Percentiles rank a stretch among this genome's conserved stretches.
phyloP scores from a whole-genome alignment of 345 rosid genomes.

The Hirschfeldia incana region DNA sequence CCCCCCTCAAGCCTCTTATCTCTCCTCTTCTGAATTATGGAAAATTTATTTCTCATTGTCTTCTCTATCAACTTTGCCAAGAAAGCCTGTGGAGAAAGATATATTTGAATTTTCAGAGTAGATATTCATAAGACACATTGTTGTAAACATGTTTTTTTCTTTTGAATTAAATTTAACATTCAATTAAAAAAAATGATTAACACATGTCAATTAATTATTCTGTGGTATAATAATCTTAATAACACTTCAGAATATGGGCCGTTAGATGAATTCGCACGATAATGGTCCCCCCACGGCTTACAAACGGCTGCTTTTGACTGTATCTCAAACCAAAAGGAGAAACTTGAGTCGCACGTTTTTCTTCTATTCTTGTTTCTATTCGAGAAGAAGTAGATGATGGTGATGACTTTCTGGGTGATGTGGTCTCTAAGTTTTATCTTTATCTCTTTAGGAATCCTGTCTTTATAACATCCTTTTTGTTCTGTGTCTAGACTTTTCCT shows the following conservation, averaged over 20 bases:
- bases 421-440: background rate
- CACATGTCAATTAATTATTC: background rate
- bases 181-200: too few species aligned
- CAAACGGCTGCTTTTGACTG: background rate
- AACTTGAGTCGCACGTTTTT: slow-evolving; percentile 23
- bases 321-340: background rate
- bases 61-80: too few species aligned
- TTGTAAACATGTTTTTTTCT: too few species aligned
- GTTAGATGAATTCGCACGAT: background rate
- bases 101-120: too few species aligned
- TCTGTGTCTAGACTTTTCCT: background rate
- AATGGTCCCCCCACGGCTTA: slow-evolving; percentile 8
- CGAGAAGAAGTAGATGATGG: background rate
- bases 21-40: too few species aligned
- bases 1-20: too few species aligned
- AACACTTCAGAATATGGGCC: background rate
- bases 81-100: too few species aligned
- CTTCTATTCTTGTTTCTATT: slow-evolving; percentile 9
- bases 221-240: too few species aligned
- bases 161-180: too few species aligned
- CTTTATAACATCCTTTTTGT: background rate
- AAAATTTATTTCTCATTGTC: too few species aligned
- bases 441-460: slow-evolving; percentile 2
- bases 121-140: too few species aligned
- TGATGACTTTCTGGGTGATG: background rate